Evolutionary conservation across 371 early-diverging fungal species (phyloP).

Genomic region (Mucor saturninus): DNA sequence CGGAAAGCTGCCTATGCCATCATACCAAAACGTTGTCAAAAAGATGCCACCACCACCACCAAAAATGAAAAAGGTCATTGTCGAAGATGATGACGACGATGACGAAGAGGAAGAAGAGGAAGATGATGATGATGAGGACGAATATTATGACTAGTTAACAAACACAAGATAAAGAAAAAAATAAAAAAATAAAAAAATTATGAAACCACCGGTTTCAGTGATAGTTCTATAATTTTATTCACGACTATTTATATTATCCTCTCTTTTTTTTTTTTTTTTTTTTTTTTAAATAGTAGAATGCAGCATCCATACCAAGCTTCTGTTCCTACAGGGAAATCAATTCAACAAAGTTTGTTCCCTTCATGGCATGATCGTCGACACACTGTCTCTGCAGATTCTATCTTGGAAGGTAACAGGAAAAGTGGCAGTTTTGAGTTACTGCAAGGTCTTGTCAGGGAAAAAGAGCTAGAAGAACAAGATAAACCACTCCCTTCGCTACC

Average conservation of each 20-base stretch:
- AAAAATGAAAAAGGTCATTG: no score
- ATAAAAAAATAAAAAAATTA: no score
- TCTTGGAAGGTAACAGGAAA: slow-evolving; percentile 7
- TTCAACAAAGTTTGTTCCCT: slow-evolving; percentile 7
- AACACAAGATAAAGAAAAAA: no score
- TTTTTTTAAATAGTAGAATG: not conserved
- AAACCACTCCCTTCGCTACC: not conserved
- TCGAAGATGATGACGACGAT: no score
- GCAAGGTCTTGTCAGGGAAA: slow-evolving; percentile 1
- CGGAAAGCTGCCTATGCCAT: not conserved
- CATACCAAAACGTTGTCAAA: no score
- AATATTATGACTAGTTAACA: no score
- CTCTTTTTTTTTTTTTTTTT: not conserved
- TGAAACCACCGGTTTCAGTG: not conserved
- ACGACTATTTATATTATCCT: not conserved
- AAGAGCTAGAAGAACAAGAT: not conserved
- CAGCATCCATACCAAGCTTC: slow-evolving; percentile 12
- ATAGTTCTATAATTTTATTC: not conserved
- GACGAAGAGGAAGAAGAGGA: no score
- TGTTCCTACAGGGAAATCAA: not conserved
- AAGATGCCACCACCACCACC: no score
- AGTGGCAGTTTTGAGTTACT: slow-evolving; percentile 10
- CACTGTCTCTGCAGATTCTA: not conserved
- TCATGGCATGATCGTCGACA: slow-evolving; percentile 12
- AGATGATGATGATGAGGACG: no score